Conservation (phyloP, 2,329 filamentous ascomycete genomes). For the Triangularia verruculosa region DNA sequence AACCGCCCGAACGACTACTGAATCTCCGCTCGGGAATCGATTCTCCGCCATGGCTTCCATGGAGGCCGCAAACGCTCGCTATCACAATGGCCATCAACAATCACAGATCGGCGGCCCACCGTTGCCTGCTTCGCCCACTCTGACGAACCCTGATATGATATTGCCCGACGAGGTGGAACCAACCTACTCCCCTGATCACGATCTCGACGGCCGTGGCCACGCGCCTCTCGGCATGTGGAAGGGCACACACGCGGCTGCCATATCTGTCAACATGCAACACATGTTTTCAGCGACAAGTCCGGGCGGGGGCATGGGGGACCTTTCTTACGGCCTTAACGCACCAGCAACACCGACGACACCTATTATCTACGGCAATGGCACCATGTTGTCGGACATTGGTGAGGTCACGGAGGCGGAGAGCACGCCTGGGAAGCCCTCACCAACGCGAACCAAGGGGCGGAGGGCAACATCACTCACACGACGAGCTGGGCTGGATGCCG, state of each 20-base stretch:
- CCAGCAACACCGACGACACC: conserved; percentile 56
- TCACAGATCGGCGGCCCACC: conserved; percentile 40
- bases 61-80: conserved; percentile 29
- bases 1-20: neutral
- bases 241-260: conserved; percentile 38
- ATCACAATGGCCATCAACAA: conserved; percentile 29
- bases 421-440: conserved; percentile 42
- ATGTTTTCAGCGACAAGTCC: conserved; percentile 39
- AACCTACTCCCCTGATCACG: conserved; percentile 50
- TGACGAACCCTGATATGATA: conserved; percentile 95
- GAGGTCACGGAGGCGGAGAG: conserved; percentile 54
- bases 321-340: conserved; percentile 36
- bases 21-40: neutral
- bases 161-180: conserved; percentile 64
- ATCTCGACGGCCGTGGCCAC: conserved; percentile 44
- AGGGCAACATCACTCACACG: conserved; percentile 29
- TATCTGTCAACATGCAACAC: conserved; percentile 37
- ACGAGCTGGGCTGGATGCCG: conserved; percentile 34
- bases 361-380: conserved; percentile 67
- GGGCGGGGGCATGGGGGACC: conserved; percentile 25
- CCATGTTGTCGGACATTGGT: conserved; percentile 65
- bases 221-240: conserved; percentile 54
- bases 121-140: conserved; percentile 71
- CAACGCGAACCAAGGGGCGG: conserved; percentile 38
- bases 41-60: conserved; percentile 28